Evolutionary conservation across 2,329 filamentous ascomycete species (phyloP).

Genomic region (Apiospora rasikravindrae): DNA sequence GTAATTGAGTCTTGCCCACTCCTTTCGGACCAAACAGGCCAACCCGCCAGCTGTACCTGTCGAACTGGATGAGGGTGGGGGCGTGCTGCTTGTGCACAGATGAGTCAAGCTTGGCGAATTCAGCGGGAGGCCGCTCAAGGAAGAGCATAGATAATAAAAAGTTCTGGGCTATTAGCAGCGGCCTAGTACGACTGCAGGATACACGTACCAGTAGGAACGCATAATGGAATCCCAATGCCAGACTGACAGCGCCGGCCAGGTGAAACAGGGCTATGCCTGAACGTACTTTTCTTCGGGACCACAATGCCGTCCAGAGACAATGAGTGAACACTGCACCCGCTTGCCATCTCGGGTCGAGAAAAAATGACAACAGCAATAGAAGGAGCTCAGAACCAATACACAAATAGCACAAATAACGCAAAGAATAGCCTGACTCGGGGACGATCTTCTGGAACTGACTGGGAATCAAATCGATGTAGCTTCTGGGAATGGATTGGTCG

Average conservation of each 20-base stretch:
- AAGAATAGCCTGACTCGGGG: neutral
- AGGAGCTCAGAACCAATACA: neutral
- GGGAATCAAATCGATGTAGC: neutral
- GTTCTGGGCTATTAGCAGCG: neutral
- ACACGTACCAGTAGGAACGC: neutral
- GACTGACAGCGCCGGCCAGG: neutral
- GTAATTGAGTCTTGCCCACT: neutral
- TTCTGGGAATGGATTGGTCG: neutral
- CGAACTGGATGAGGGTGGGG: neutral
- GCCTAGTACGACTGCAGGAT: neutral
- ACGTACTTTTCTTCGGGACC: neutral
- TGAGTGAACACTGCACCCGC: neutral
- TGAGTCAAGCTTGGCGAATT: neutral
- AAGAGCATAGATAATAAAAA: neutral
- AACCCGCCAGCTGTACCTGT: neutral
- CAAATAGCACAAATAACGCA: neutral
- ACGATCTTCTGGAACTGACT: neutral
- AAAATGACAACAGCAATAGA: neutral
- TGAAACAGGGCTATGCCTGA: neutral
- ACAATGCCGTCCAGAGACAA: neutral
- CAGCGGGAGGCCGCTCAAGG: neutral
- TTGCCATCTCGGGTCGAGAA: neutral
- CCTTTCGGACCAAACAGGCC: neutral
- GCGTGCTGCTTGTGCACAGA: neutral
- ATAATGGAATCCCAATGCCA: neutral